Percentiles rank a stretch among this genome's conserved stretches.
Evolutionary conservation across 768 basidiomycete genomes (phyloP).

Genomic region (Suillus cothurnatus): DNA sequence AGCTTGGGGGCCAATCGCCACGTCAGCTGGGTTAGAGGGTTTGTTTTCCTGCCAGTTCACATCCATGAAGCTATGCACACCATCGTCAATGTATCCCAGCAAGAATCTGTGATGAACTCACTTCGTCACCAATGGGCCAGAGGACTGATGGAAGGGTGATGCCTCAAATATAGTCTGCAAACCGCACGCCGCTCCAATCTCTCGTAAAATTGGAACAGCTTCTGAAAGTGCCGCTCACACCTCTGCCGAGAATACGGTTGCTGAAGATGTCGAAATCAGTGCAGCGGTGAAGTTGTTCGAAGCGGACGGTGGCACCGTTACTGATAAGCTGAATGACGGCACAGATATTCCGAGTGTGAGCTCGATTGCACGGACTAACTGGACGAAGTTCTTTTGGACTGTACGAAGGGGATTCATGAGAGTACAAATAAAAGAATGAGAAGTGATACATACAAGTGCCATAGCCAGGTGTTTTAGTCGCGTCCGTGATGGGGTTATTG

Average conservation of each 20-base stretch:
- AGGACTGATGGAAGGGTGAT: conserved; percentile 17
- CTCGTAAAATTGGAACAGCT: conserved; percentile 39
- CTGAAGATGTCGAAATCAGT: conserved; percentile 11
- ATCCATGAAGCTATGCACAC: conserved; percentile 46
- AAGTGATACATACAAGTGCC: no score
- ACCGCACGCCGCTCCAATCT: conserved; percentile 25
- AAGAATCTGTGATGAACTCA: conserved; percentile 23
- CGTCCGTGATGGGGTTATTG: conserved; percentile 82
- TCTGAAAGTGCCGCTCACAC: conserved; percentile 35
- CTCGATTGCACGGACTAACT: conserved; percentile 65
- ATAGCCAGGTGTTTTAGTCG: conserved; percentile 59
- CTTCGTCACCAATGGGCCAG: conserved; percentile 39
- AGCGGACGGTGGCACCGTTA: background rate
- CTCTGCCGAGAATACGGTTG: conserved; percentile 27
- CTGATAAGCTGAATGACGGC: conserved; percentile 11
- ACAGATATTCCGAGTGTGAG: conserved; percentile 55
- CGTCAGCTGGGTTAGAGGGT: no score
- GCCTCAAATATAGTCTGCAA: conserved; percentile 27
- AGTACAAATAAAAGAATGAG: background rate
- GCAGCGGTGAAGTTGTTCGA: no score
- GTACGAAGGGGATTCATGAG: conserved; percentile 11
- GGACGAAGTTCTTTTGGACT: conserved; percentile 75
- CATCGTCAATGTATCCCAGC: background rate
- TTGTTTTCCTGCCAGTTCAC: no score
- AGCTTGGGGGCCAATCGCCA: conserved; percentile 14